phyloP scores from a whole-genome alignment of 768 basidiomycete species.

The Russula sp. region DNA sequence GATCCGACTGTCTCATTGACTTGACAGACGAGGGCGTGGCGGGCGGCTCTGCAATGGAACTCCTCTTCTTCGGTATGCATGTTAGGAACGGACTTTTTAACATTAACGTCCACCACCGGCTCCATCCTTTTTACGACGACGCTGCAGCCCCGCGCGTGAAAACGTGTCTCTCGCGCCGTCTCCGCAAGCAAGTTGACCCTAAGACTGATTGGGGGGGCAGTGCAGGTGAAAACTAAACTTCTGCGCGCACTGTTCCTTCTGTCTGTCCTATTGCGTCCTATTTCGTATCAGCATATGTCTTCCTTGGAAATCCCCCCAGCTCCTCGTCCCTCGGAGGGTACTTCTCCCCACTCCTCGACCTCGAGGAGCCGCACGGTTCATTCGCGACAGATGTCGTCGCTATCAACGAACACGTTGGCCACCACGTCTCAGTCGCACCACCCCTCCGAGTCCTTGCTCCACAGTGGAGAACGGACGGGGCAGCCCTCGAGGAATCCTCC shows the following conservation, averaged over 20 bases:
- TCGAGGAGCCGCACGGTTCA: conserved; percentile 22
- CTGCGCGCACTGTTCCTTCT: background rate
- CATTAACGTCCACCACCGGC: conserved; percentile 15
- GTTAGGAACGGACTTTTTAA: background rate
- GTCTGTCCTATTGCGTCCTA: background rate
- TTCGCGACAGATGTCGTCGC: conserved; percentile 34
- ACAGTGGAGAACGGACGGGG: conserved; percentile 39
- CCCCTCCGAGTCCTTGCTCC: conserved; percentile 37
- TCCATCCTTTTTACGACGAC: background rate
- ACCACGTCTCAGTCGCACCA: conserved; percentile 35
- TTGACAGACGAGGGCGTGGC: background rate
- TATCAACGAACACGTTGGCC: conserved; percentile 36
- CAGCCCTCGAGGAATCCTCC: conserved; percentile 41
- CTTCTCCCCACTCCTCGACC: background rate
- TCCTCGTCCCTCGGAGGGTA: conserved; percentile 6
- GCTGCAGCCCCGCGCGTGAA: background rate
- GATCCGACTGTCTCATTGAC: conserved; percentile 15
- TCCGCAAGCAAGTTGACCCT: background rate
- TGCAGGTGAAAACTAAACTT: background rate
- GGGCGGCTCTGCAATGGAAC: background rate
- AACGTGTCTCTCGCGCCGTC: conserved; percentile 1
- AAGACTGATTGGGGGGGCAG: background rate
- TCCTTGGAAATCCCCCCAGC: conserved; percentile 14
- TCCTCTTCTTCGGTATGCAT: background rate
- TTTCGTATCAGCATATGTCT: conserved; percentile 11